These are phyloP conservation scores for Ganoderma resinaceum DNA, from an alignment of 1,284 basidiomycete genomes.

Conservation along the genomic window DNA sequence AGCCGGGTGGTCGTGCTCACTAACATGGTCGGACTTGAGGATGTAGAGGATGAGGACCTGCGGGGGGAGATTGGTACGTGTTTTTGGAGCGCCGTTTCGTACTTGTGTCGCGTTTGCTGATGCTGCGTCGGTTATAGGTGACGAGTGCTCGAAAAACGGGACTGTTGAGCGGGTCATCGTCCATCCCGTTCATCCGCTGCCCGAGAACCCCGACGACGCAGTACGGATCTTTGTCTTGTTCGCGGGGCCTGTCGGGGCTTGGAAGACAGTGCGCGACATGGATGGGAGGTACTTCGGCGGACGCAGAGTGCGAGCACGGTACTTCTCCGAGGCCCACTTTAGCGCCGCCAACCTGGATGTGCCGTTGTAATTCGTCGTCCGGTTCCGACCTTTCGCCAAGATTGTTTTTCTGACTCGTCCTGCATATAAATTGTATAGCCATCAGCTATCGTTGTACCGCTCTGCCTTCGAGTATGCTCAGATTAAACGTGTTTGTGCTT, in stretches of 20 bases:
- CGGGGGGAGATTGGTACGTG: constrained; percentile 84
- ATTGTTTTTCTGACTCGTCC: not conserved
- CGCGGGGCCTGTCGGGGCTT: constrained; percentile 89
- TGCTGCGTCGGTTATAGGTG: constrained; percentile 54
- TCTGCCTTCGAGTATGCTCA: not conserved
- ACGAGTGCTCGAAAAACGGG: constrained; percentile 90
- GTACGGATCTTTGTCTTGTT: constrained; percentile 89
- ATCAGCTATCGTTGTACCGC: not conserved
- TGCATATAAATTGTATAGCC: not conserved
- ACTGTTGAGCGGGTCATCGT: constrained; percentile 90
- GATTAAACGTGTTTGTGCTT: not conserved
- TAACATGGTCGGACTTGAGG: constrained; percentile 85
- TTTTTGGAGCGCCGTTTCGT: constrained; percentile 10
- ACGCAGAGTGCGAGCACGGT: constrained; percentile 80
- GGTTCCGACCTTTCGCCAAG: not conserved
- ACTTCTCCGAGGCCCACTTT: constrained; percentile 79
- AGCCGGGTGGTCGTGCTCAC: constrained; percentile 88
- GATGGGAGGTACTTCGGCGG: constrained; percentile 94
- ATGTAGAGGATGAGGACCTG: constrained; percentile 86
- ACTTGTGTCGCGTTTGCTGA: not conserved
- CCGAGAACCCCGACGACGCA: constrained; percentile 66
- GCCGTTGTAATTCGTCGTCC: constrained; percentile 32
- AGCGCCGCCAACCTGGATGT: constrained; percentile 56
- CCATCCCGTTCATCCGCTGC: constrained; percentile 74
- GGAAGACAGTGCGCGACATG: constrained; percentile 91